Evolutionary conservation across 352 stramenopile genomes (phyloP).

Genomic region (Aphanomyces astaci): DNA sequence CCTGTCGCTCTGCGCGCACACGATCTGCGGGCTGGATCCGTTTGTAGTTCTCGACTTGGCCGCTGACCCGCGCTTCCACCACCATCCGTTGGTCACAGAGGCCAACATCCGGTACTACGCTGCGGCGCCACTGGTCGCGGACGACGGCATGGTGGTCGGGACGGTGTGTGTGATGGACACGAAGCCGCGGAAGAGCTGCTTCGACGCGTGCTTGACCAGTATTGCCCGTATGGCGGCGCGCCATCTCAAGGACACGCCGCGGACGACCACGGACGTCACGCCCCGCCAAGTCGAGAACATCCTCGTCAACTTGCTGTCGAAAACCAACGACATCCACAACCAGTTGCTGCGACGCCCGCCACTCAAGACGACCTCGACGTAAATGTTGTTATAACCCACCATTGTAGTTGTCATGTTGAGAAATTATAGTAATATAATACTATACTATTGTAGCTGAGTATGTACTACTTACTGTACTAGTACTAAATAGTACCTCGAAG

Average conservation of each 20-base stretch:
- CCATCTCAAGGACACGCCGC: neutral
- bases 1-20: conserved; percentile 51
- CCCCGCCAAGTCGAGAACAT: conserved; percentile 3
- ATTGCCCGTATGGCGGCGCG: conserved; percentile 8
- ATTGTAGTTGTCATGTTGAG: too few species aligned
- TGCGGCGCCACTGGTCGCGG: conserved; percentile 49
- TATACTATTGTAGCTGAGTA: too few species aligned
- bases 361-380: neutral
- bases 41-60: conserved; percentile 79
- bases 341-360: neutral
- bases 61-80: conserved; percentile 73
- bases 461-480: too few species aligned
- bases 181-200: conserved; percentile 19
- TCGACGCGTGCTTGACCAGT: conserved; percentile 14
- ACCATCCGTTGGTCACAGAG: conserved; percentile 83
- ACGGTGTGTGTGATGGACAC: conserved; percentile 81
- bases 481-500: too few species aligned
- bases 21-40: conserved; percentile 37
- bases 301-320: neutral
- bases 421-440: too few species aligned
- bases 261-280: neutral
- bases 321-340: conserved; percentile 6
- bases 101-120: conserved; percentile 91
- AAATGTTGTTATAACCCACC: too few species aligned
- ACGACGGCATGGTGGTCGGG: conserved; percentile 47